Evolutionary conservation across 2,329 filamentous ascomycete genomes (phyloP), one percentile per base, ranked within the genome.

Genomic region (Ascochyta clinopodiicola): DNA sequence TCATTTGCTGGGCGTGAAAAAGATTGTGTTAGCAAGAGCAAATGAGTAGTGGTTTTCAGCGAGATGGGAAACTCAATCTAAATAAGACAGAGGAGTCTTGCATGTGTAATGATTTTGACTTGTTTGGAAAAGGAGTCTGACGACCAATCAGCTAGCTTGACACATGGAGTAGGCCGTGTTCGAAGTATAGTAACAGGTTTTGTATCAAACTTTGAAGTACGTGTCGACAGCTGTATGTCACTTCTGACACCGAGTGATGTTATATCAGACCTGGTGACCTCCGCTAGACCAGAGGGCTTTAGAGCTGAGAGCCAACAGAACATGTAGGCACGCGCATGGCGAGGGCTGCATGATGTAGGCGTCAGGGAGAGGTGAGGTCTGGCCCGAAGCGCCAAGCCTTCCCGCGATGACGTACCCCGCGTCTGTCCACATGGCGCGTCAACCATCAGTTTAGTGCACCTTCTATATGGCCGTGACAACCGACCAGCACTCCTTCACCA

Each of bases 391-490:
- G 40, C 40, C 17, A 44, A 46, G 40, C 22, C 6, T 21, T 29
- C 42, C 9, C 45, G 34, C 36, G 22, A 51, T 56, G 52, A 56
- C 52, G 52, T 56, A 51, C 37, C 42, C 34, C 27, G 37, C 51
- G 38, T 35, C 15, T 34, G 24, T 40, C 52, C 31, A 43, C 52
- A 51, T 51, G 52, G 42, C 46, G 52, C 52, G 47, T 56, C 32
- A 27, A 56, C 36, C 44, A 54, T 25, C 47, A 4, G 38, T 38
- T 47, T 56, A 56, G 46, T 56, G 52, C 52, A 56, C 9, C 47
- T 46, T 51, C 46, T 43, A 46, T 50, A 45, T 47, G 52, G 52
- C 42, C 52, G 52, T 27, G 46, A 56, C 52, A 56, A 56, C 42
- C 52, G 52, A 36, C 46, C 36, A 51, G n/a, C 37, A 21, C 15